Evolutionary conservation across 768 basidiomycete genomes (phyloP).

Genomic region (Tricholoma hemisulphureum): DNA sequence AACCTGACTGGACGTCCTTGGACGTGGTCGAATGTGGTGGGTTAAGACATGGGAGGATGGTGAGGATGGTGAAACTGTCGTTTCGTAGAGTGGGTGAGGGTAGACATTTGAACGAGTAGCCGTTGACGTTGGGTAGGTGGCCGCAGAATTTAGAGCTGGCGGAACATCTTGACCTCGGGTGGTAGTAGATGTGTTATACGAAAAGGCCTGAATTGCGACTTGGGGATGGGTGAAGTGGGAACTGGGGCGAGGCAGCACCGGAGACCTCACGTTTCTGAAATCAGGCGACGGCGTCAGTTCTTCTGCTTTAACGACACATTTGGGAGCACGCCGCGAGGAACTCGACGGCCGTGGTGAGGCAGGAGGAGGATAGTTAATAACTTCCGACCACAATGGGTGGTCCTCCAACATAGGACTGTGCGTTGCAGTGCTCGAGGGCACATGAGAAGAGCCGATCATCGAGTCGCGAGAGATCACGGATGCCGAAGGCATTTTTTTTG

Average conservation of each 20-base stretch:
- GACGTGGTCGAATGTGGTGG: constrained; percentile 48
- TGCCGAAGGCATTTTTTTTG: no score
- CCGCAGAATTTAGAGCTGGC: constrained; percentile 47
- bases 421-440: background rate
- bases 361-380: constrained; percentile 1
- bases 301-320: constrained; percentile 32
- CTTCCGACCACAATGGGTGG: constrained; percentile 7
- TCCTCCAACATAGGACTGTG: constrained; percentile 7
- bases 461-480: constrained; percentile 4
- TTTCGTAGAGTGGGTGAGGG: constrained; percentile 44
- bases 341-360: background rate
- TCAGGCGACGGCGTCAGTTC: constrained; percentile 51
- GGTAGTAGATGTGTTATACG: constrained; percentile 30
- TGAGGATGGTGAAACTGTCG: constrained; percentile 51
- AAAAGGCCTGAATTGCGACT: constrained; percentile 53
- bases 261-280: constrained; percentile 54
- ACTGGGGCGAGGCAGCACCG: constrained; percentile 45
- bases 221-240: constrained; percentile 27
- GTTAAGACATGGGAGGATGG: constrained; percentile 60
- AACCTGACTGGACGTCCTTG: constrained; percentile 63
- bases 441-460: constrained; percentile 3
- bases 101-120: constrained; percentile 41
- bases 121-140: constrained; percentile 39
- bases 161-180: constrained; percentile 48
- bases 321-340: background rate